A percentile compares a stretch with the other conserved stretches of the same genome.
These are phyloP conservation scores for Yamadazyma insecticola DNA, from an alignment of 805 yeast genomes.

Conservation along the genomic window DNA sequence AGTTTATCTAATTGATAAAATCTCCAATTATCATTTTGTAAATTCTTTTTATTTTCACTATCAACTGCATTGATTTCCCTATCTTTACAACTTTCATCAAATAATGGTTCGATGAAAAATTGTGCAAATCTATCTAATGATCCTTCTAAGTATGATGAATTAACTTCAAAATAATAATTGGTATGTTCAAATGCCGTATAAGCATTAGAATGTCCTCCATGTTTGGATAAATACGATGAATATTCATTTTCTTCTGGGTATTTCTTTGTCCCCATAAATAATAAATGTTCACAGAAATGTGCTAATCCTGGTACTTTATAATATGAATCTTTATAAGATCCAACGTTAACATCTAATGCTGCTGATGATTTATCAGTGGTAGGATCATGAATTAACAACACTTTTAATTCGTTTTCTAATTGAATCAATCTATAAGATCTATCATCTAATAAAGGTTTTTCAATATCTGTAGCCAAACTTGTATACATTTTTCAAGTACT, in stretches of 20 bases:
- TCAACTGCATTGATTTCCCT: slow-evolving; percentile 94
- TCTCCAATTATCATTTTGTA: slow-evolving; percentile 89
- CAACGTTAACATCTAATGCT: slow-evolving; percentile 73
- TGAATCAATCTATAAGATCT: slow-evolving; percentile 66
- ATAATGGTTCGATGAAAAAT: slow-evolving; percentile 83
- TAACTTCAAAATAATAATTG: slow-evolving; percentile 84
- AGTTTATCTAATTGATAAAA: slow-evolving; percentile 78
- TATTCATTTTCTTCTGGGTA: slow-evolving; percentile 75
- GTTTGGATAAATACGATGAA: slow-evolving; percentile 68
- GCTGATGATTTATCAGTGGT: slow-evolving; percentile 75
- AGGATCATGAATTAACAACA: slow-evolving; percentile 62
- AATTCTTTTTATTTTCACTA: slow-evolving; percentile 90
- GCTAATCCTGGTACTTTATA: slow-evolving; percentile 65
- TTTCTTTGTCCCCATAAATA: slow-evolving; percentile 76
- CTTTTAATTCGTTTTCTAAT: slow-evolving; percentile 50
- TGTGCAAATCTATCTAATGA: slow-evolving; percentile 92
- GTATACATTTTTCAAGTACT: slow-evolving; percentile 6
- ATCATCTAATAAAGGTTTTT: slow-evolving; percentile 61
- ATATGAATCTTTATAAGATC: slow-evolving; percentile 66
- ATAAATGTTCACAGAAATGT: slow-evolving; percentile 61
- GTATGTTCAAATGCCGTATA: slow-evolving; percentile 87
- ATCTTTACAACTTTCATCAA: slow-evolving; percentile 69
- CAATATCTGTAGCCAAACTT: slow-evolving; percentile 29
- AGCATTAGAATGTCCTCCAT: slow-evolving; percentile 89
- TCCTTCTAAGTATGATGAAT: slow-evolving; percentile 70